A percentile compares a stretch with the other conserved stretches of the same genome.
phyloP scores from a whole-genome alignment of 164 flowering plant species.

The Piper betle region DNA sequence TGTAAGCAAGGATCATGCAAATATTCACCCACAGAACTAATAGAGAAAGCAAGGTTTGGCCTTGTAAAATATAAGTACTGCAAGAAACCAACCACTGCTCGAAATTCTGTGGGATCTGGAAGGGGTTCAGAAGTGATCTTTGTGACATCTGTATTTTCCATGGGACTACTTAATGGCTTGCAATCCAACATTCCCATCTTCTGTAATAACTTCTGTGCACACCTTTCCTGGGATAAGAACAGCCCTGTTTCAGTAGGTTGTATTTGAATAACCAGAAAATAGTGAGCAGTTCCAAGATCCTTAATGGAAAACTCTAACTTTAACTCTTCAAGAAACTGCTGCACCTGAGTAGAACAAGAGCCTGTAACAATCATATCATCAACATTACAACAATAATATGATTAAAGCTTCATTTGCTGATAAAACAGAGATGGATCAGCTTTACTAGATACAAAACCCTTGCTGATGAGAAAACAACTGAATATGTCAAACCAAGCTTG shows the following conservation, averaged over 20 bases:
- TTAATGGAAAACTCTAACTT: not conserved
- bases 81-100: not conserved
- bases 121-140: not conserved
- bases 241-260: not conserved
- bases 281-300: not conserved
- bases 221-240: too few relatives aligned
- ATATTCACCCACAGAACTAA: conserved; percentile 2
- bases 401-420: not conserved
- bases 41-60: conserved; percentile 2
- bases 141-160: not conserved
- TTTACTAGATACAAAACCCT: not conserved
- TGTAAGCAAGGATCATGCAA: conserved; percentile 6
- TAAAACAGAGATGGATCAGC: not conserved
- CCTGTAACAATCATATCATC: not conserved
- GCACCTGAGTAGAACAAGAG: not conserved
- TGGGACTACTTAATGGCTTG: not conserved
- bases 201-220: too few relatives aligned
- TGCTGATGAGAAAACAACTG: not conserved
- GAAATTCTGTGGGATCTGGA: conserved; percentile 1
- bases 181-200: not conserved
- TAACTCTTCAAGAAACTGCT: not conserved
- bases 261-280: not conserved
- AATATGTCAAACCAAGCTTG: not conserved
- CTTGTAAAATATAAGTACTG: conserved; percentile 3
- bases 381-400: not conserved